phyloP scores from a whole-genome alignment of 1,139 yeast genomes.

The Kodamaea plutei region DNA sequence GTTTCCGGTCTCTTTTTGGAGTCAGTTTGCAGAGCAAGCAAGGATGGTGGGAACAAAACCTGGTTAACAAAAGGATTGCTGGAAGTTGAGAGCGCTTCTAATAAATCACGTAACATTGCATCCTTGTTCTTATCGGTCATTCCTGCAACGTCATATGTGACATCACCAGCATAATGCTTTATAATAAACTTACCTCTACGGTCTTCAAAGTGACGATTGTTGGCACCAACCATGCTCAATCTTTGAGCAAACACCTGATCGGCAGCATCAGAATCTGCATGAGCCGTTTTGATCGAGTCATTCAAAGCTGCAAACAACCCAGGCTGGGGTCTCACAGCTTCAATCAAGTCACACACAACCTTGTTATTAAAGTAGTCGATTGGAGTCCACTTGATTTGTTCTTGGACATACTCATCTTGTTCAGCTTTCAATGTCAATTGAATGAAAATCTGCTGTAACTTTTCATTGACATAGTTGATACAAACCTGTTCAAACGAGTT shows the following conservation, averaged over 20 bases:
- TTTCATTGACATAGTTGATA: constrained; percentile 95
- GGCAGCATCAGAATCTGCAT: constrained; percentile 95
- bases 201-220: constrained; percentile 84
- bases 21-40: constrained; percentile 57
- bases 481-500: constrained; percentile 96
- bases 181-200: constrained; percentile 85
- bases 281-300: constrained; percentile 97
- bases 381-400: constrained; percentile 96
- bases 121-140: constrained; percentile 99
- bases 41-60: constrained; percentile 68
- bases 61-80: constrained; percentile 58
- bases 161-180: constrained; percentile 98
- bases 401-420: constrained; percentile 95
- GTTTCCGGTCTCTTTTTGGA: constrained; percentile 89
- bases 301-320: constrained; percentile 95
- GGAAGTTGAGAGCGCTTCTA: constrained; percentile 73
- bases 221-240: constrained; percentile 71
- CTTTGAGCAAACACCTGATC: constrained; percentile 96
- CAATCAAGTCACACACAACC: constrained; percentile 95
- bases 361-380: constrained; percentile 94
- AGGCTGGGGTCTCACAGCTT: constrained; percentile 84
- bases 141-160: constrained; percentile 80
- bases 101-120: constrained; percentile 81
- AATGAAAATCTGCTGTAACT: constrained; percentile 93
- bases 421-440: constrained; percentile 94